phyloP scores from a whole-genome alignment of 2,329 filamentous ascomycete species.

The Colletotrichum agaves region DNA sequence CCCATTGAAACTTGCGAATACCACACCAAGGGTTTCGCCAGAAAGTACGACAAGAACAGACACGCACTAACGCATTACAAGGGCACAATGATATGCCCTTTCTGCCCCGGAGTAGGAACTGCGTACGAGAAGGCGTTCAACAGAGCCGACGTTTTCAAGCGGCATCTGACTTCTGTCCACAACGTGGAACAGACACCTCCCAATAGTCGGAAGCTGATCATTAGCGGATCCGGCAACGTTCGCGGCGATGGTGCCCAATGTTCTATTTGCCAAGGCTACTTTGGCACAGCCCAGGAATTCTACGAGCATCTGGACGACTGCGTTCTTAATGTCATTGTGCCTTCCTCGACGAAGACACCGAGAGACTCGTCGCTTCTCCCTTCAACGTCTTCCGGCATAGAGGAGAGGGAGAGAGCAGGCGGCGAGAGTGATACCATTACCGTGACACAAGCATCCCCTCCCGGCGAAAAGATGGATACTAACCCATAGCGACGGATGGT shows the following conservation, averaged over 20 bases:
- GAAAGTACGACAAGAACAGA: constrained; percentile 98
- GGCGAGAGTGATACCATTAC: constrained; percentile 15
- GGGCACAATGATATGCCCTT: constrained; percentile 97
- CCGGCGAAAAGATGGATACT: constrained; percentile 35
- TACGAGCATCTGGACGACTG: constrained; percentile 91
- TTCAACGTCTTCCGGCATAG: constrained; percentile 10
- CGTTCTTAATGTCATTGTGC: constrained; percentile 68
- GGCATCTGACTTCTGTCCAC: constrained; percentile 92
- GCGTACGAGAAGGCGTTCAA: constrained; percentile 96
- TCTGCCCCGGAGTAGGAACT: constrained; percentile 89
- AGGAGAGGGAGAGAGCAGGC: constrained; percentile 23
- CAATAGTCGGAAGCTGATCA: constrained; percentile 81
- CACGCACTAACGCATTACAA: constrained; percentile 98
- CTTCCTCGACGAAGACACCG: constrained; percentile 41
- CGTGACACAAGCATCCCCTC: constrained; percentile 15
- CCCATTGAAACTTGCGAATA: constrained; percentile 95
- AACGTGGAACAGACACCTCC: constrained; percentile 94
- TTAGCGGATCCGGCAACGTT: constrained; percentile 41
- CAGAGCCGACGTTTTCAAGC: constrained; percentile 95
- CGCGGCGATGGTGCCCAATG: constrained; percentile 78
- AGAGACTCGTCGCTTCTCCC: constrained; percentile 27
- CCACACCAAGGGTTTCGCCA: constrained; percentile 90
- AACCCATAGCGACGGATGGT: constrained; percentile 20
- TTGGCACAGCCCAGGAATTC: constrained; percentile 91
- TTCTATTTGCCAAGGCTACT: constrained; percentile 85